phyloP scores from a whole-genome alignment of 352 stramenopile genomes.

The Detonula confervacea region DNA sequence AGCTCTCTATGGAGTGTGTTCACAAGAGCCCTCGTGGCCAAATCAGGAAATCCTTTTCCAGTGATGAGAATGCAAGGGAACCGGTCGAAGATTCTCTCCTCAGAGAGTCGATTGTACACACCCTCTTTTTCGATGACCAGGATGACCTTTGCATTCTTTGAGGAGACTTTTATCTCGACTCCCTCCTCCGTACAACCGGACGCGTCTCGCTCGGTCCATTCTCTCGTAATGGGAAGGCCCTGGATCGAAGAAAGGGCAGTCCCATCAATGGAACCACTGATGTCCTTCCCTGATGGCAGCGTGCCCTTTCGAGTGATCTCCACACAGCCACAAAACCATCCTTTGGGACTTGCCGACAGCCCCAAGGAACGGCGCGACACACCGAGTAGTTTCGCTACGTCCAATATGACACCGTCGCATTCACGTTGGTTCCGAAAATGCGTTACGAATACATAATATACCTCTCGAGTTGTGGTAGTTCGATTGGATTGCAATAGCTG shows the following conservation, averaged over 20 bases:
- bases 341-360: slow-evolving; percentile 80
- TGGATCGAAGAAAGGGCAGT: slow-evolving; percentile 63
- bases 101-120: slow-evolving; percentile 92
- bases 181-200: slow-evolving; percentile 35
- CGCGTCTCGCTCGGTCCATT: slow-evolving; percentile 59
- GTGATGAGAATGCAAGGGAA: slow-evolving; percentile 92
- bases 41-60: slow-evolving; percentile 92
- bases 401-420: slow-evolving; percentile 78
- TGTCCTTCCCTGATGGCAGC: slow-evolving; percentile 44
- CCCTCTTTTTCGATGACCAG: slow-evolving; percentile 95
- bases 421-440: slow-evolving; percentile 82
- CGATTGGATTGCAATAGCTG: slow-evolving; percentile 62
- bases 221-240: slow-evolving; percentile 75
- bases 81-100: slow-evolving; percentile 88
- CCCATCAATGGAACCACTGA: slow-evolving; percentile 64
- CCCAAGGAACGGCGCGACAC: slow-evolving; percentile 69
- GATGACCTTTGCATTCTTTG: slow-evolving; percentile 87
- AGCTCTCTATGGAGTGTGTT: slow-evolving; percentile 85
- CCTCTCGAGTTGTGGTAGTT: slow-evolving; percentile 79
- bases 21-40: slow-evolving; percentile 92
- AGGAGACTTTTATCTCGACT: slow-evolving; percentile 41
- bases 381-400: slow-evolving; percentile 61
- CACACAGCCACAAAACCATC: slow-evolving; percentile 66
- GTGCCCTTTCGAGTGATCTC: slow-evolving; percentile 54
- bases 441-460: slow-evolving; percentile 85